Conservation (phyloP, 129 eudicot species). For the Helichrysum umbraculigerum region DNA sequence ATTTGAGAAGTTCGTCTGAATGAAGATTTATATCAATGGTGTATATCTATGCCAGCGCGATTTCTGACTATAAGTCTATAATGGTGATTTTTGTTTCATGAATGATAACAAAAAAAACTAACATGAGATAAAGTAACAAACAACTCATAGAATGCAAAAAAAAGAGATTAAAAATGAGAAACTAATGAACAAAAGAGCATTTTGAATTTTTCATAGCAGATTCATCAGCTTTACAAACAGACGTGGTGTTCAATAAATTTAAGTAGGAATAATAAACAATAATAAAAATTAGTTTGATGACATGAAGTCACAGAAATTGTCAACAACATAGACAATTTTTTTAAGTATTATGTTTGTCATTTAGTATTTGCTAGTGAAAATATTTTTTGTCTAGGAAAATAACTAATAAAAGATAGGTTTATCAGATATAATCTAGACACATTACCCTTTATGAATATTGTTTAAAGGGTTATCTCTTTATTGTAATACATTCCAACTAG, state of each 20-base stretch:
- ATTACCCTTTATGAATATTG: too few relatives aligned
- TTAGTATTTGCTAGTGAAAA: too few relatives aligned
- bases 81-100: not conserved
- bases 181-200: not conserved
- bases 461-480: too few relatives aligned
- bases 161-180: not conserved
- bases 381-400: not conserved
- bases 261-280: not conserved
- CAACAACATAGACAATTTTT: not conserved
- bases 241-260: constrained; percentile 1
- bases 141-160: not conserved
- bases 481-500: too few relatives aligned
- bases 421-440: not conserved
- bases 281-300: not conserved
- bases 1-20: not conserved
- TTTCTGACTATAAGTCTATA: not conserved
- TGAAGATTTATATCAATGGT: not conserved
- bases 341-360: not conserved
- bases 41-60: not conserved
- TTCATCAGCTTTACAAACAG: not conserved
- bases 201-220: not conserved
- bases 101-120: not conserved
- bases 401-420: not conserved
- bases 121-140: constrained; percentile 2
- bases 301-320: constrained; percentile 3